These are phyloP conservation scores for Pseudogymnoascus sp. DNA, from an alignment of 2,329 filamentous ascomycete genomes.

Conservation along the genomic window DNA sequence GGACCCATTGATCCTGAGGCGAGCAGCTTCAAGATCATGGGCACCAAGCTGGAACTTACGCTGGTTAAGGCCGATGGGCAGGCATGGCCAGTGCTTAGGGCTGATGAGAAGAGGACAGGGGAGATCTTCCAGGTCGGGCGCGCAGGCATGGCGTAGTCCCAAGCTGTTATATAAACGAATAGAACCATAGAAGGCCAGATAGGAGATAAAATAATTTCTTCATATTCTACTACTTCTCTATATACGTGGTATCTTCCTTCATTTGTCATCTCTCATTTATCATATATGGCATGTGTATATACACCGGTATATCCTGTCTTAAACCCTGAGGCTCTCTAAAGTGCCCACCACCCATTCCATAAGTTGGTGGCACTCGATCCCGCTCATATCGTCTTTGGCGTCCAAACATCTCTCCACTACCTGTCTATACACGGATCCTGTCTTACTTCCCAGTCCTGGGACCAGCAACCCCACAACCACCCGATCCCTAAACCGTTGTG, in stretches of 20 bases:
- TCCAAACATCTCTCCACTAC: slow-evolving; percentile 36
- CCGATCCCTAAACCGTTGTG: slow-evolving; percentile 36
- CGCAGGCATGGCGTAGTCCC: slow-evolving; percentile 44
- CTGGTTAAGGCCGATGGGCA: slow-evolving; percentile 54
- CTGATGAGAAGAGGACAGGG: slow-evolving; percentile 55
- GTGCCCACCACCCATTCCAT: slow-evolving; percentile 37
- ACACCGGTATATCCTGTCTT: slow-evolving; percentile 13
- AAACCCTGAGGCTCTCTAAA: slow-evolving; percentile 32
- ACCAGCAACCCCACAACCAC: slow-evolving; percentile 35
- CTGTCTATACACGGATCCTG: slow-evolving; percentile 33
- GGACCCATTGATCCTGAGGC: slow-evolving; percentile 61
- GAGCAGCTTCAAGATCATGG: slow-evolving; percentile 57
- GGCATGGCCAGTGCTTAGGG: slow-evolving; percentile 60
- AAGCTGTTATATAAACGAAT: not conserved
- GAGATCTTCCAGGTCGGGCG: slow-evolving; percentile 86
- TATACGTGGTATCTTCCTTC: slow-evolving; percentile 1
- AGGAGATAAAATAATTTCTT: not conserved
- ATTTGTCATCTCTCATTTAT: not conserved
- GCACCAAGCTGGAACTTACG: slow-evolving; percentile 61
- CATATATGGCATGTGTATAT: slow-evolving; percentile 7
- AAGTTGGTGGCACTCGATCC: slow-evolving; percentile 32
- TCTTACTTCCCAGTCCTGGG: slow-evolving; percentile 34
- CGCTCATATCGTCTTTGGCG: slow-evolving; percentile 32
- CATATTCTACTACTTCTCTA: not conserved
- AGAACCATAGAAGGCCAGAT: not conserved